Conservation (phyloP, 1,284 basidiomycete genomes). For the Puccinia horiana region DNA sequence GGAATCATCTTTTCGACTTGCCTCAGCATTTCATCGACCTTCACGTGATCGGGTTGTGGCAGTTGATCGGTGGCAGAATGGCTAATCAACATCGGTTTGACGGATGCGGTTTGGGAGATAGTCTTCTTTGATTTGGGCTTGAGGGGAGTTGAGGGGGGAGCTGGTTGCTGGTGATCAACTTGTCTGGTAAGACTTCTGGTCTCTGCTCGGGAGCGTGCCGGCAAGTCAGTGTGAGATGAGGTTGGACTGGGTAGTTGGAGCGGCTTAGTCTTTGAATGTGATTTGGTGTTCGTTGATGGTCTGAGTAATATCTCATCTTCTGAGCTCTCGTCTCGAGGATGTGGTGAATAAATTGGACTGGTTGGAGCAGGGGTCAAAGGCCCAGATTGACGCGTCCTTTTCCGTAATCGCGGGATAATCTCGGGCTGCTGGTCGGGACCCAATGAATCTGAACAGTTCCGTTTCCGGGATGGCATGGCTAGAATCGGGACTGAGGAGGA, state of each 20-base stretch:
- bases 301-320: slow-evolving; percentile 3
- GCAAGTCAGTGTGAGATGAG: not conserved
- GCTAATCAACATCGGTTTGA: not conserved
- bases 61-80: not conserved
- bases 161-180: not conserved
- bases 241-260: slow-evolving; percentile 6
- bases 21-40: not conserved
- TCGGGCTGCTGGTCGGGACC: not conserved
- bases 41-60: not conserved
- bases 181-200: not conserved
- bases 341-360: not conserved
- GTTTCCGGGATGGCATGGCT: not conserved
- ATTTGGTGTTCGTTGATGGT: not conserved
- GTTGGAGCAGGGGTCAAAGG: slow-evolving; percentile 9
- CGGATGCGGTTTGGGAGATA: not conserved
- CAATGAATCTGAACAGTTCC: not conserved
- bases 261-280: not conserved
- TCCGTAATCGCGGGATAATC: not conserved
- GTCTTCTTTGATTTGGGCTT: not conserved
- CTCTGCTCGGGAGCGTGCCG: not conserved
- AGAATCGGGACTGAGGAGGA: not conserved
- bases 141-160: not conserved
- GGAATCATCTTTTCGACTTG: not conserved
- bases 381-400: not conserved
- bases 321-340: not conserved